Evolutionary conservation across 805 yeast genomes (phyloP), one percentile per base, ranked within the genome.

Genomic region (Debaryomyces tyrocola): DNA sequence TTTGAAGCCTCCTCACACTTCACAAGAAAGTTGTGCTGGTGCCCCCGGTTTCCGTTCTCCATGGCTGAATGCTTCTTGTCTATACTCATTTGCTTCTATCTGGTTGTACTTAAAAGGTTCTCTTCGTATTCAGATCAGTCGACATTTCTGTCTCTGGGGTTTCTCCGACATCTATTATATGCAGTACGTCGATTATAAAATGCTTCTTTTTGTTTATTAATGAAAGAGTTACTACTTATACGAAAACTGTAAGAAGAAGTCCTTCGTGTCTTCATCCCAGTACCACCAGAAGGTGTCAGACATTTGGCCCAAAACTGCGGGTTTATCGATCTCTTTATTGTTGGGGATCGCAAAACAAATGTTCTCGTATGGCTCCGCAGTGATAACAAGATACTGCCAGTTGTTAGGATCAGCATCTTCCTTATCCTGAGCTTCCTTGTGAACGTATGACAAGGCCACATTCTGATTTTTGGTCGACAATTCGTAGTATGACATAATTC

Each of bases 281-380:
- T 74, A 77, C 57, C 85, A 80, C 86, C 90, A 87, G 31, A 80
- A 76, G 6, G 62, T 52, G 4, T 59, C 57, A 8, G 64, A 53
- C 61, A 63, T 62, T 18, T 56, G 60, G 3, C 47, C 55, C 20
- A 46, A 46, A 4, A 58, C 61, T 3, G 44, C 45, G 8, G 68
- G 68, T 12, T 66, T 71, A 17, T 70, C 73, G 17, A 71, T 64
- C 49, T 77, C 82, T 11, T 82, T 70, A 20, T 82, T 80, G 12
- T 81, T 73, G 1, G 96, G 96, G 10, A 94, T 73, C 48, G 88
- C 84, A 47, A 92, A 70, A 1, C 85, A 87, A 8, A 90, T 73
- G 48, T 84, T 89, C 50, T 90, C 92, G 63, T 89, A 94, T 1
- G 97, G 97, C 61, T 90, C 96, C 2, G 85, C 94, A n/a, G 90